A percentile compares a stretch with the other conserved stretches of the same genome.
phyloP scores from a whole-genome alignment of 257 asterid genomes.

The Solanum paucissectum region DNA sequence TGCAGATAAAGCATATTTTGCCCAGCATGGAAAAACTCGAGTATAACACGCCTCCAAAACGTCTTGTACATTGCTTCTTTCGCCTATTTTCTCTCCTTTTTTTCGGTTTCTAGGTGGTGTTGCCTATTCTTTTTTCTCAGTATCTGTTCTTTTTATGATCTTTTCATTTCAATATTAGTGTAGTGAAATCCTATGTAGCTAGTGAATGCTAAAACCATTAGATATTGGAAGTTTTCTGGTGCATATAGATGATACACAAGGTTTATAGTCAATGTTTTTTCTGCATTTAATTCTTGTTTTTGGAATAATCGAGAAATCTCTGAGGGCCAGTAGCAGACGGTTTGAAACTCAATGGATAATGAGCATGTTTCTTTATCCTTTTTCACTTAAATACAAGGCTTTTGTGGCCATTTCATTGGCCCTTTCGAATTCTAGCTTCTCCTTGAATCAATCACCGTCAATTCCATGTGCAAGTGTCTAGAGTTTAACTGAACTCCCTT shows the following conservation, averaged over 20 bases:
- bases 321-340: background rate
- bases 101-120: background rate
- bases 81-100: background rate
- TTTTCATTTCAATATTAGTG: background rate
- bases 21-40: constrained; percentile 32
- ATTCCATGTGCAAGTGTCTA: background rate
- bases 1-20: constrained; percentile 74
- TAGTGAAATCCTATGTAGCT: background rate
- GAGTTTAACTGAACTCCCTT: background rate
- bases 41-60: background rate
- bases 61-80: constrained; percentile 6
- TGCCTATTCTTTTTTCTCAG: background rate
- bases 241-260: background rate
- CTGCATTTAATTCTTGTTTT: background rate
- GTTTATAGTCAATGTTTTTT: background rate
- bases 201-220: background rate
- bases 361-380: background rate
- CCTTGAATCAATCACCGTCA: background rate
- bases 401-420: background rate
- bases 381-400: background rate
- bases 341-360: background rate
- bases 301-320: background rate
- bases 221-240: background rate
- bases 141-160: background rate
- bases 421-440: background rate